These are phyloP conservation scores for Ceratocystis destructans DNA, from an alignment of 2,329 filamentous ascomycete genomes.

Conservation along the genomic window DNA sequence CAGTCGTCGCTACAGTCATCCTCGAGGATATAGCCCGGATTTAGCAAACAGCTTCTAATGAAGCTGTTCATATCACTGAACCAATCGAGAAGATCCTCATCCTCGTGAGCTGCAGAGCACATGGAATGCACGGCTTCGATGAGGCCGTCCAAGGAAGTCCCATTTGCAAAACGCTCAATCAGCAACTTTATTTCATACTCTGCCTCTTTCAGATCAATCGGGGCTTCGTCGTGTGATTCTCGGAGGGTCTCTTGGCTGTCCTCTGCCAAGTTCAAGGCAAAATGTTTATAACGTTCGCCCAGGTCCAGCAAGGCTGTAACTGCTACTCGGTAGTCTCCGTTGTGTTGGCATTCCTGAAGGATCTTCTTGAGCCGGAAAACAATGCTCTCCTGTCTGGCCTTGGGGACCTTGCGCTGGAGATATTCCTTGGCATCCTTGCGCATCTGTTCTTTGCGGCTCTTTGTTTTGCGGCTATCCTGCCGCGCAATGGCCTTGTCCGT, in stretches of 20 bases:
- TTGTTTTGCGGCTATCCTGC: slow-evolving; percentile 28
- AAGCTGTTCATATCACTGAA: slow-evolving; percentile 68
- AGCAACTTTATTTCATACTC: slow-evolving; percentile 74
- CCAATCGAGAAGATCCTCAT: slow-evolving; percentile 78
- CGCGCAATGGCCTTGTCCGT: slow-evolving; percentile 37
- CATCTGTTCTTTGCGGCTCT: slow-evolving; percentile 32
- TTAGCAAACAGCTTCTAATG: slow-evolving; percentile 67
- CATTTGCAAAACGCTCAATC: slow-evolving; percentile 91
- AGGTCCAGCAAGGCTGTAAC: slow-evolving; percentile 73
- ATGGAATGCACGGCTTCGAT: slow-evolving; percentile 74
- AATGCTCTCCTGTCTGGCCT: slow-evolving; percentile 83
- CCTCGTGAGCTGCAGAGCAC: slow-evolving; percentile 73
- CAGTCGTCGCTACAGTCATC: slow-evolving; percentile 68
- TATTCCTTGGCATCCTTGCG: slow-evolving; percentile 52
- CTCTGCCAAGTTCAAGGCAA: slow-evolving; percentile 51
- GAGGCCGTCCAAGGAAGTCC: slow-evolving; percentile 75
- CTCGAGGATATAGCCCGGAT: slow-evolving; percentile 83
- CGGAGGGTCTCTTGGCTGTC: slow-evolving; percentile 56
- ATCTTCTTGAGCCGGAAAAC: slow-evolving; percentile 94
- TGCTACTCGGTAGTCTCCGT: slow-evolving; percentile 86
- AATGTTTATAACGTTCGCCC: slow-evolving; percentile 70
- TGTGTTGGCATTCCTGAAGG: slow-evolving; percentile 89
- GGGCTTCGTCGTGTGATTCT: slow-evolving; percentile 39
- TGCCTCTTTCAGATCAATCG: slow-evolving; percentile 52
- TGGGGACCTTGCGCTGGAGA: slow-evolving; percentile 70